These are phyloP conservation scores for Blastobotrys persicus DNA, from an alignment of 1,139 yeast genomes.

Conservation along the genomic window DNA sequence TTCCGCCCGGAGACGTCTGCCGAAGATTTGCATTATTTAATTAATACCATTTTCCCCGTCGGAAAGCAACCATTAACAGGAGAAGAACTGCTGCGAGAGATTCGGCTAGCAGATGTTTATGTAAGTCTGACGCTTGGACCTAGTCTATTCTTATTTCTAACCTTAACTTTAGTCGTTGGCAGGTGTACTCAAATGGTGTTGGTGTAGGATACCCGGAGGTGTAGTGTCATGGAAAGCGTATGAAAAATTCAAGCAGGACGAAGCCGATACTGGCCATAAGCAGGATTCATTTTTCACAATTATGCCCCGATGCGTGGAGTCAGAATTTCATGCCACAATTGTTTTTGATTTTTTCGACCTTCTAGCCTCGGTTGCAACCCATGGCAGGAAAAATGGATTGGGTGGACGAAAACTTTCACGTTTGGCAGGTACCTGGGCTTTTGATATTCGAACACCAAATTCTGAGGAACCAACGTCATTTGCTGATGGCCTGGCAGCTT, in stretches of 20 bases:
- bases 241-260: slow-evolving; percentile 62
- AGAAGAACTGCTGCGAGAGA: slow-evolving; percentile 30
- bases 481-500: slow-evolving; percentile 67
- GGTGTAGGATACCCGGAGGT: slow-evolving; percentile 80
- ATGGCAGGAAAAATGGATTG: slow-evolving; percentile 73
- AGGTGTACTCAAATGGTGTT: slow-evolving; percentile 72
- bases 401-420: slow-evolving; percentile 78
- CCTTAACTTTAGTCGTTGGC: slow-evolving; percentile 49
- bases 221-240: slow-evolving; percentile 86
- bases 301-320: slow-evolving; percentile 79
- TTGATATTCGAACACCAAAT: slow-evolving; percentile 44
- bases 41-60: slow-evolving; percentile 30
- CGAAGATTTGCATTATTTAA: slow-evolving; percentile 27
- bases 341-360: slow-evolving; percentile 84
- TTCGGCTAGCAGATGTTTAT: slow-evolving; percentile 33
- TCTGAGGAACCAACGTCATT: slow-evolving; percentile 41
- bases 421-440: slow-evolving; percentile 90
- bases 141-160: not conserved
- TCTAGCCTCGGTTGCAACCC: slow-evolving; percentile 75
- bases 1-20: slow-evolving; percentile 31
- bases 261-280: slow-evolving; percentile 56
- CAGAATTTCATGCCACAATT: slow-evolving; percentile 86
- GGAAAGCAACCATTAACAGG: slow-evolving; percentile 29
- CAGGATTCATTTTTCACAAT: slow-evolving; percentile 67
- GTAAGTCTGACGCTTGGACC: slow-evolving; percentile 14